Evolutionary conservation across 129 eudicot genomes (phyloP), one percentile per base, ranked within the genome.

Genomic region (Erigeron canadensis): DNA sequence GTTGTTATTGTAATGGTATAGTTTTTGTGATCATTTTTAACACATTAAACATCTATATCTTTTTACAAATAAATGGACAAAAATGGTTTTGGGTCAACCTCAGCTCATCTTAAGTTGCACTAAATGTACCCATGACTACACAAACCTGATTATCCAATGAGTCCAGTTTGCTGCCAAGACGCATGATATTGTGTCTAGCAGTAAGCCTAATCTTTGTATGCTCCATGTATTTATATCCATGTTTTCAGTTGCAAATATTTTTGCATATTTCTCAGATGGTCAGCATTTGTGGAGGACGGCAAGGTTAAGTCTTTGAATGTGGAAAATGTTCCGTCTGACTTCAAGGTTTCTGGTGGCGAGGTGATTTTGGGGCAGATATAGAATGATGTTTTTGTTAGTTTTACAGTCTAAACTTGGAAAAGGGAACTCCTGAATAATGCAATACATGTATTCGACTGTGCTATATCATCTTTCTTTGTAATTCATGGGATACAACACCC

Each of bases 251-350:
- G 1, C 1, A 37, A 50, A 48, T 9, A 5, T 69, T 15, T 59
- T 55, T 17, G 45, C 17, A 59, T 66, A 9, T 58, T 65, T 41
- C 15, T 57, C 78, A 94, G 99, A 79, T 94, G 99, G 99, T 94
- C 99, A 13, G 99, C 99, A 0, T 90, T 84, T 7, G 99, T 89
- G 56, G 99, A 78, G 58, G 96, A 94, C 77, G 99, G 99, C 11
- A 86, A 87, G 64, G 82, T 94, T 53, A 94, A 90, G 86, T 86
- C 58, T 72, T 79, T 94, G 46, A 94, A 94, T n/a, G 89, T 94
- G 65, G 99, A 94, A 80, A 78, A 87, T 47, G 96, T 85, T 34
- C 99, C 99, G 0, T 90, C 99, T 1, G 96, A 94, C 46, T 90
- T 94, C 75, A 81, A 90, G 81, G 99, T 94, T 63, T 94, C 99